Conservation (phyloP, 2,329 filamentous ascomycete genomes). For the Aureobasidium sp. region DNA sequence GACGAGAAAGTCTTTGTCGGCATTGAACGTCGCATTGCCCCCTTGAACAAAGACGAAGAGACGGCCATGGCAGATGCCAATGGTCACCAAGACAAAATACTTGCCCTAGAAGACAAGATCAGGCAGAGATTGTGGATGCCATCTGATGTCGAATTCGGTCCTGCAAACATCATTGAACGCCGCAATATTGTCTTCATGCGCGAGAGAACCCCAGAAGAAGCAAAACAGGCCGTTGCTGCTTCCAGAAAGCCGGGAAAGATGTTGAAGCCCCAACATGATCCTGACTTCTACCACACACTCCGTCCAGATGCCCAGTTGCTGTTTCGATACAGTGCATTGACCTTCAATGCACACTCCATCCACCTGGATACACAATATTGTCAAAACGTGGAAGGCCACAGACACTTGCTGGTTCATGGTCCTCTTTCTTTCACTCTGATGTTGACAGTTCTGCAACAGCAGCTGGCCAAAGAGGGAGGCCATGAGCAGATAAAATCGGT, state of each 20-base stretch:
- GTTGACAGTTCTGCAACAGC: slow-evolving; percentile 57
- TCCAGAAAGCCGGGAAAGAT: slow-evolving; percentile 30
- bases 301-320: slow-evolving; percentile 64
- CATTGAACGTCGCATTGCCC: slow-evolving; percentile 48
- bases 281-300: slow-evolving; percentile 53
- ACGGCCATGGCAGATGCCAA: slow-evolving; percentile 25
- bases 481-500: slow-evolving; percentile 48
- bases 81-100: not conserved
- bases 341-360: slow-evolving; percentile 87
- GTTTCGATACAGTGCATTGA: slow-evolving; percentile 85
- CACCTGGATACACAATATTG: slow-evolving; percentile 73
- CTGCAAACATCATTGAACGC: slow-evolving; percentile 48
- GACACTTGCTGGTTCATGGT: slow-evolving; percentile 74
- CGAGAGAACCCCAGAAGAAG: slow-evolving; percentile 36
- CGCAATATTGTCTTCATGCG: slow-evolving; percentile 60
- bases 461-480: slow-evolving; percentile 36
- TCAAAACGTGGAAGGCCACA: slow-evolving; percentile 64
- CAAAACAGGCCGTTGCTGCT: slow-evolving; percentile 26
- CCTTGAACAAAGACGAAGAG: slow-evolving; percentile 24
- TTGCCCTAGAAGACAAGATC: slow-evolving; percentile 27
- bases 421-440: slow-evolving; percentile 74
- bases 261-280: slow-evolving; percentile 40
- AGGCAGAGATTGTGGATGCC: slow-evolving; percentile 39
- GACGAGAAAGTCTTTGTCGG: slow-evolving; percentile 54
- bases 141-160: slow-evolving; percentile 35